Conservation (phyloP, 345 rosid species). For the Dovyalis caffra region DNA sequence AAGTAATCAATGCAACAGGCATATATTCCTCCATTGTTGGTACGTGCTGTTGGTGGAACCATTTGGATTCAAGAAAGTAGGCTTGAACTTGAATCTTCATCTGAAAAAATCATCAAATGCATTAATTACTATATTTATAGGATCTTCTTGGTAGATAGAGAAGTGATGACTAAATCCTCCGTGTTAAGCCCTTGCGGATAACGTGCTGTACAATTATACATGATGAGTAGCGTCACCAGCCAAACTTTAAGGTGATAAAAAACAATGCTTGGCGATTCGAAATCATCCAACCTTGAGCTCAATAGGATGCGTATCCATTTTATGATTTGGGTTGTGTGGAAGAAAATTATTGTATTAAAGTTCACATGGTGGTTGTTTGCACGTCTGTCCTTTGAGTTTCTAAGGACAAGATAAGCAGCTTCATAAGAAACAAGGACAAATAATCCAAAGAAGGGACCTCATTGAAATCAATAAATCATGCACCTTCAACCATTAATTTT, state of each 20-base stretch:
- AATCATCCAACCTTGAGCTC: slow-evolving; percentile 6
- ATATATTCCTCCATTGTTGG: slow-evolving; percentile 18
- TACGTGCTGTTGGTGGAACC: neutral
- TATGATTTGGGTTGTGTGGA: slow-evolving; percentile 24
- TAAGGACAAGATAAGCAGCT: neutral
- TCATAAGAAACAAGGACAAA: neutral
- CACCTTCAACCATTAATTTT: neutral
- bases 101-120: neutral
- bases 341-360: slow-evolving; percentile 32
- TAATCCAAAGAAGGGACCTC: neutral
- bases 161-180: too few relatives aligned
- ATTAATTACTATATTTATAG: too few relatives aligned
- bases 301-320: slow-evolving; percentile 16
- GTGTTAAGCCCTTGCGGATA: too few relatives aligned
- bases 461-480: neutral
- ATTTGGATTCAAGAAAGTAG: slow-evolving; percentile 1
- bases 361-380: slow-evolving; percentile 33
- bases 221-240: too few relatives aligned
- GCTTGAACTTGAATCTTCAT: slow-evolving; percentile 1
- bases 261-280: slow-evolving; percentile 6
- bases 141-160: too few relatives aligned
- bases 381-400: slow-evolving; percentile 15
- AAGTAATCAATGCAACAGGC: neutral
- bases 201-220: neutral
- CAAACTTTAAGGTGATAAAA: slow-evolving; percentile 10